Evolutionary conservation across 768 basidiomycete species (phyloP), one percentile per base, ranked within the genome.

Genomic region (Rhizopogon vulgaris): DNA sequence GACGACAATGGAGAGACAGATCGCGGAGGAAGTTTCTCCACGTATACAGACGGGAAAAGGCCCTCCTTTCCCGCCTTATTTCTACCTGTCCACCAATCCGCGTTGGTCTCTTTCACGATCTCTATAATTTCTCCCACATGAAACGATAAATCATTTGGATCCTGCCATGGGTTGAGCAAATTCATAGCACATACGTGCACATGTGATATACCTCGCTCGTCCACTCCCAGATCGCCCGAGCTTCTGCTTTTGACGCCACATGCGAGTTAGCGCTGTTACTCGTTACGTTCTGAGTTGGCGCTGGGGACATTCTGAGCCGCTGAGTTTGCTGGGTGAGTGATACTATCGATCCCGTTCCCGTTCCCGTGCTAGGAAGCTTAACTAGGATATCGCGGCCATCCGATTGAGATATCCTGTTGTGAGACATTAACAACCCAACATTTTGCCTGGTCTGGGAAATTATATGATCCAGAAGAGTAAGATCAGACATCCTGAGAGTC

Each of bases 11-110:
- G 65, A 5, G 65, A 58, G 42, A 52, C 0, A 43, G 46, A 52
- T 46, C 49, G 57, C 7, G 56, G 48, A 10, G 54, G 27, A 61
- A 55, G 15, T 62, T 75, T 85, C 66, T 89, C 82, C 39, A 90
- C 86, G 51, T 90, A 86, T 58, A 78, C 78, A 18, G 85, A 78
- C 0, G 91, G 92, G 75, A 94, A 90, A 40, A 93, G 69, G 2
- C 87, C 91, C 42, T 84, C 76, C 49, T 71, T 76, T 22, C 83
- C 84, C 27, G 83, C 74, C 38, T 58, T 58, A 57, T 78, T 61
- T 54, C 73, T 73, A n/a, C 92, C 91, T 32, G 77, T 85, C 90
- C 90, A 95, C 92, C 92, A 94, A 63, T 94, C 92, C 1, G 76
- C 72, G 55, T 93, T 91, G n/a, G 82, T 87, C 64, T 94, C 90